Evolutionary conservation across 371 early-diverging fungal genomes (phyloP).

Genomic region (Mucor indicus): DNA sequence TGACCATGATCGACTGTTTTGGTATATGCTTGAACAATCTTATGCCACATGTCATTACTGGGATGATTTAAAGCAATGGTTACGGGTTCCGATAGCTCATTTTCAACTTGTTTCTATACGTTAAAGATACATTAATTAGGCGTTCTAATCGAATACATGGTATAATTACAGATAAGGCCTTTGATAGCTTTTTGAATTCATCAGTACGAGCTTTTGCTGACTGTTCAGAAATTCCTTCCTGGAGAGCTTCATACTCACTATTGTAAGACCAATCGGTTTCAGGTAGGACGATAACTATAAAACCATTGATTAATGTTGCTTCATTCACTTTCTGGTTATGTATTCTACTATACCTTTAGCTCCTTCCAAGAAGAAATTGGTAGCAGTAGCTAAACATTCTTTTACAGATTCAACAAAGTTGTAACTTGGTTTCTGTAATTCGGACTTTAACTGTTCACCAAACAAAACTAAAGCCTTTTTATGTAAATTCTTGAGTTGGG

Average conservation of each 20-base stretch:
- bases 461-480: conserved; percentile 69
- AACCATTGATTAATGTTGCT: background rate
- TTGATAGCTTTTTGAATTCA: conserved; percentile 78
- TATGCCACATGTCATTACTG: conserved; percentile 68
- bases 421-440: conserved; percentile 39
- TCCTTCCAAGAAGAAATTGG: conserved; percentile 15
- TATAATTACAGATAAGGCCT: conserved; percentile 34
- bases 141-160: too few species aligned
- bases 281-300: conserved; percentile 45
- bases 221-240: conserved; percentile 63
- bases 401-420: conserved; percentile 56
- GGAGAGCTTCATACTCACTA: conserved; percentile 62
- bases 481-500: conserved; percentile 84
- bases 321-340: background rate
- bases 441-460: conserved; percentile 33
- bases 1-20: conserved; percentile 34
- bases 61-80: conserved; percentile 71
- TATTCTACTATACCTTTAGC: conserved; percentile 17
- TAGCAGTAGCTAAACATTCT: conserved; percentile 39
- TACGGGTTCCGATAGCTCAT: conserved; percentile 70
- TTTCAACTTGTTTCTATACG: conserved; percentile 59
- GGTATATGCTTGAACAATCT: conserved; percentile 57
- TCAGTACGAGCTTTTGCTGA: conserved; percentile 67
- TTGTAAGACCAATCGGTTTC: conserved; percentile 79
- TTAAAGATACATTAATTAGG: too few species aligned